Evolutionary conservation across 2,329 filamentous ascomycete species (phyloP).

Genomic region (Aspergillus ustus): DNA sequence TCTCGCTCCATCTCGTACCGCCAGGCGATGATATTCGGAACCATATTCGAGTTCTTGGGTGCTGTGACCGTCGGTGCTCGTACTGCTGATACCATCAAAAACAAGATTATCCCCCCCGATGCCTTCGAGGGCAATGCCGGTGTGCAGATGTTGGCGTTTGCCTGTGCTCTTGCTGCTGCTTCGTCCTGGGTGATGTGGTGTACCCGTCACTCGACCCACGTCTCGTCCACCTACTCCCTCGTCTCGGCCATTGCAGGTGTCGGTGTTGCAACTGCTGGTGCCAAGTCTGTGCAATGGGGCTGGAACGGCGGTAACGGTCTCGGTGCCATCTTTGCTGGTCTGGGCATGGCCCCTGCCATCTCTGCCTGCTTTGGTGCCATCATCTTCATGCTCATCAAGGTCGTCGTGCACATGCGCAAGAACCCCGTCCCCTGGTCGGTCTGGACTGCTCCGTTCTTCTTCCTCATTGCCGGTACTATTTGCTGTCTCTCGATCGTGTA

Average conservation of each 20-base stretch:
- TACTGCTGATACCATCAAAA: slow-evolving; percentile 79
- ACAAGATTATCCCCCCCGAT: slow-evolving; percentile 68
- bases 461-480: slow-evolving; percentile 74
- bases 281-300: slow-evolving; percentile 67
- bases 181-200: slow-evolving; percentile 78
- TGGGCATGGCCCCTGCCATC: slow-evolving; percentile 70
- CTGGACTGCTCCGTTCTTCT: slow-evolving; percentile 75
- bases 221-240: slow-evolving; percentile 74
- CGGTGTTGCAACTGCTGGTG: slow-evolving; percentile 69
- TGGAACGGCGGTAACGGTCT: slow-evolving; percentile 71
- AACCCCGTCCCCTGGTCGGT: slow-evolving; percentile 75
- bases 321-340: slow-evolving; percentile 68
- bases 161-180: slow-evolving; percentile 38
- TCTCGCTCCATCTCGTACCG: slow-evolving; percentile 64
- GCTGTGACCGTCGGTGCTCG: slow-evolving; percentile 70
- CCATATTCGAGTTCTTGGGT: slow-evolving; percentile 70
- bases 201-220: slow-evolving; percentile 72
- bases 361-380: slow-evolving; percentile 66
- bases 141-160: slow-evolving; percentile 67
- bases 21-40: slow-evolving; percentile 54
- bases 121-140: slow-evolving; percentile 66
- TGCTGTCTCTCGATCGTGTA: slow-evolving; percentile 79
- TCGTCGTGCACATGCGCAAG: slow-evolving; percentile 71
- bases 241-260: slow-evolving; percentile 72
- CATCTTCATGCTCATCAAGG: slow-evolving; percentile 76